These are phyloP conservation scores for Magnusiomyces ingens DNA, from an alignment of 1,139 yeast genomes.

Conservation along the genomic window DNA sequence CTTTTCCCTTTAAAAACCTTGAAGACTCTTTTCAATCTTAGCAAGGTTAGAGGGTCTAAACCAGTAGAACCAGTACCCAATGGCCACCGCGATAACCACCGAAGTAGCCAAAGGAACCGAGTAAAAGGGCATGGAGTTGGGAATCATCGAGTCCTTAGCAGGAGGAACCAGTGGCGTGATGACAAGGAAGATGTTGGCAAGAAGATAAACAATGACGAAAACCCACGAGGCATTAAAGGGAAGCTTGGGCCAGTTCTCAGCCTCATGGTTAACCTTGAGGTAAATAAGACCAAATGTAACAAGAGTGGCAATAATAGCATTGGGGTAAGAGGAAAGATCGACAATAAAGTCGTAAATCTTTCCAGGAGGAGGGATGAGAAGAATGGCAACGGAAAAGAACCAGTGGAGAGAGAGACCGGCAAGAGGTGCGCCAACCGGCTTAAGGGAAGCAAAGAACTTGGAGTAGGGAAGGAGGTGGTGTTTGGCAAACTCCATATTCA, in stretches of 20 bases:
- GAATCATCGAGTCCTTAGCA: slow-evolving; percentile 18
- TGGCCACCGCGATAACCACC: slow-evolving; percentile 43
- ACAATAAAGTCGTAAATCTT: slow-evolving; percentile 71
- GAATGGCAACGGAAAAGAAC: slow-evolving; percentile 43
- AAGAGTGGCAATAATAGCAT: slow-evolving; percentile 58
- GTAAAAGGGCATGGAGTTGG: slow-evolving; percentile 45
- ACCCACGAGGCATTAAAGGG: slow-evolving; percentile 26
- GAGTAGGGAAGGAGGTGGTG: slow-evolving; percentile 71
- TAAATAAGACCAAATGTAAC: slow-evolving; percentile 67
- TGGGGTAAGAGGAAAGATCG: slow-evolving; percentile 68
- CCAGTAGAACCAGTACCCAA: slow-evolving; percentile 36
- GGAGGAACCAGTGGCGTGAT: slow-evolving; percentile 56
- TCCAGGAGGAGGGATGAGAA: slow-evolving; percentile 65
- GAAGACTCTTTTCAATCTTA: neutral
- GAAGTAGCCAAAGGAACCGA: slow-evolving; percentile 52
- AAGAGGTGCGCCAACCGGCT: slow-evolving; percentile 49
- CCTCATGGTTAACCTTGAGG: slow-evolving; percentile 47
- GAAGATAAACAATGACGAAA: slow-evolving; percentile 38
- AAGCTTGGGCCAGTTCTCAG: slow-evolving; percentile 47
- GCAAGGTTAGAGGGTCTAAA: neutral
- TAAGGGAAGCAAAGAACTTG: slow-evolving; percentile 41
- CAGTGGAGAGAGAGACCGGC: slow-evolving; percentile 49
- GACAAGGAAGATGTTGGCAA: slow-evolving; percentile 47
- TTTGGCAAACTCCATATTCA: slow-evolving; percentile 66
- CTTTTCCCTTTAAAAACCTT: neutral